Conservation (phyloP, 805 yeast species). For the Kazachstania viticola region DNA sequence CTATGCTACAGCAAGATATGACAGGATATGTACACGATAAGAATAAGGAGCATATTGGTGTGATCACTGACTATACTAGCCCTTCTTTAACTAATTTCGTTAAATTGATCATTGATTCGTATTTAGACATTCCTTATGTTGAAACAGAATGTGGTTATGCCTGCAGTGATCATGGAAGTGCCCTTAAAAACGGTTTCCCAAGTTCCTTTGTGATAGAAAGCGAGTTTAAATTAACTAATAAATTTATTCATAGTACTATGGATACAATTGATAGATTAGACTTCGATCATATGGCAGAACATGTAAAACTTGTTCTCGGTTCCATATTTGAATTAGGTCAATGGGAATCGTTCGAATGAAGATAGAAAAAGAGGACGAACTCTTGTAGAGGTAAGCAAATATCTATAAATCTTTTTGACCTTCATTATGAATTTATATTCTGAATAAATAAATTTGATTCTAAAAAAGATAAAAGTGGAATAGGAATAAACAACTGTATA, state of each 20-base stretch:
- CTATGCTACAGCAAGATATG: constrained; percentile 93
- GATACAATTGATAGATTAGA: constrained; percentile 78
- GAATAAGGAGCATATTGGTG: constrained; percentile 57
- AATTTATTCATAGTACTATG: constrained; percentile 60
- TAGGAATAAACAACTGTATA: too few relatives aligned
- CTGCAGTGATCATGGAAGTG: constrained; percentile 88
- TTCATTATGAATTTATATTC: too few relatives aligned
- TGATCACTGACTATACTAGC: constrained; percentile 61
- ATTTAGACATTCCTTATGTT: constrained; percentile 55
- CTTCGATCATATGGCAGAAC: constrained; percentile 70
- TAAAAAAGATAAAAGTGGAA: too few relatives aligned
- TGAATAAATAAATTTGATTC: too few relatives aligned
- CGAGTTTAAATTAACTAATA: constrained; percentile 49
- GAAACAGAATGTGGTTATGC: constrained; percentile 85
- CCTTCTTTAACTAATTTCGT: constrained; percentile 45
- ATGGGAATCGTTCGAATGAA: constrained; percentile 16
- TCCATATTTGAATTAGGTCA: constrained; percentile 55
- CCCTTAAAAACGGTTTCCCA: constrained; percentile 73
- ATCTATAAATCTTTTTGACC: too few relatives aligned
- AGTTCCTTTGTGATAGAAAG: constrained; percentile 75
- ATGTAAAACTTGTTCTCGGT: constrained; percentile 65
- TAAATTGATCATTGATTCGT: constrained; percentile 46
- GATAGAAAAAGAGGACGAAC: too few relatives aligned
- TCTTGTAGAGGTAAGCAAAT: too few relatives aligned
- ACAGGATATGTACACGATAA: constrained; percentile 61